Base-by-base conservation (phyloP, 768 basidiomycete species). In the Lentinula boryana region DNA sequence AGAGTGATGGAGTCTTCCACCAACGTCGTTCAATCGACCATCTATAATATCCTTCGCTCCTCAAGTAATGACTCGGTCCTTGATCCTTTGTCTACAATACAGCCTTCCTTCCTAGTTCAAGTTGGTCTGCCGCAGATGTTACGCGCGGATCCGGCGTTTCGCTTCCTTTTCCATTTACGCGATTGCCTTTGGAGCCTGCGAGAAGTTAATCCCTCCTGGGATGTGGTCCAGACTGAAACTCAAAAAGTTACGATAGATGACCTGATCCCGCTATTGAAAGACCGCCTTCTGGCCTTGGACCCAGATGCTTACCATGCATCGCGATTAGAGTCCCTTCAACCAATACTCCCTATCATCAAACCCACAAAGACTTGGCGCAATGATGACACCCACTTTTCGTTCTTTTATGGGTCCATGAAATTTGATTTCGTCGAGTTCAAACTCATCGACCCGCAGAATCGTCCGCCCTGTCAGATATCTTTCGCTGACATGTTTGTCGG, bases 101-200 rank as follows among this genome's bases (percentile, higher is more conserved):
- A 93, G 52, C 89, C 91, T 5, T 93, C 92, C 2, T 92, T 84
- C 68, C 79, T 95, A 36, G 84, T 95, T 27, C 91, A 91, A 68
- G 83, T 78, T 49, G 92, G 92, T 4, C 71, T 79, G 8, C 88
- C 91, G 7, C 82, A 88, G 50, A 69, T 77, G 38, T 69, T 93
- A 53, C 88, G 94, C 27, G 81, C 81, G 27, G 86, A 91, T 63
- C 72, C 81, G 0, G 78, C 81, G 1, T 94, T 93, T 78, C 86
- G 85, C 65, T 83, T 95, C 56, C 74, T 95, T 21, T 86, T 89
- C 62, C 87, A 93, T 67, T 78, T 96, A 31, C 86, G 94, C 46
- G 81, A 84, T 64, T 83, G 81, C 68, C 69, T 89, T 13, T 79
- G 83, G 71, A 72, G 76, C 51, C 56, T 82, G 35, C 38, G 68